A percentile compares a stretch with the other conserved stretches of the same genome.
phyloP scores from a whole-genome alignment of 75 land plant genomes.

The Pinus tabuliformis region DNA sequence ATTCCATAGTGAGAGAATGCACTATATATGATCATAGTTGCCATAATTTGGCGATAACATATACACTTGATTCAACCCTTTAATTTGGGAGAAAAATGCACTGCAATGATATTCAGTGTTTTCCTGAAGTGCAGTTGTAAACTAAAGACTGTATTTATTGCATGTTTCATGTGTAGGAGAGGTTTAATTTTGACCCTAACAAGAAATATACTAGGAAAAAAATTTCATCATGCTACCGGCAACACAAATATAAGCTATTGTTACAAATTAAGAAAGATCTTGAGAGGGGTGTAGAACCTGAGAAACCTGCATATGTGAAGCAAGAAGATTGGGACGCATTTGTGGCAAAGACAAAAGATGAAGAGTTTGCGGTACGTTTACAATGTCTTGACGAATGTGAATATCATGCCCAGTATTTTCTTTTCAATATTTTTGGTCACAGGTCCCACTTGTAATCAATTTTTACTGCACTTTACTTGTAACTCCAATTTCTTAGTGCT shows the following conservation, averaged over 20 bases:
- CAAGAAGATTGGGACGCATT: slow-evolving; percentile 26
- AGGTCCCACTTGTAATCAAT: not conserved
- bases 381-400: not conserved
- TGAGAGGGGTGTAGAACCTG: slow-evolving; percentile 18
- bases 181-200: slow-evolving; percentile 22
- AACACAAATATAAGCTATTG: slow-evolving; percentile 24
- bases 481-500: too few species aligned
- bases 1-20: too few species aligned
- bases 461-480: not conserved
- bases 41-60: too few species aligned
- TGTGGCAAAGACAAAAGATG: slow-evolving; percentile 28
- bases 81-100: not conserved
- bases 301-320: slow-evolving; percentile 25
- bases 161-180: slow-evolving; percentile 16
- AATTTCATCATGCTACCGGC: slow-evolving; percentile 24
- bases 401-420: not conserved
- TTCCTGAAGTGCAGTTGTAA: not conserved
- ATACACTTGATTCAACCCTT: not conserved
- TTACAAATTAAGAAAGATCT: slow-evolving; percentile 22
- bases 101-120: not conserved
- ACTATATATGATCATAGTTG: too few species aligned
- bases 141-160: not conserved
- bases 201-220: slow-evolving; percentile 24
- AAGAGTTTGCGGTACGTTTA: slow-evolving; percentile 22
- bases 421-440: not conserved